Conservation (phyloP, 2,329 filamentous ascomycete genomes). For the Rhexocercosporidium sp. region DNA sequence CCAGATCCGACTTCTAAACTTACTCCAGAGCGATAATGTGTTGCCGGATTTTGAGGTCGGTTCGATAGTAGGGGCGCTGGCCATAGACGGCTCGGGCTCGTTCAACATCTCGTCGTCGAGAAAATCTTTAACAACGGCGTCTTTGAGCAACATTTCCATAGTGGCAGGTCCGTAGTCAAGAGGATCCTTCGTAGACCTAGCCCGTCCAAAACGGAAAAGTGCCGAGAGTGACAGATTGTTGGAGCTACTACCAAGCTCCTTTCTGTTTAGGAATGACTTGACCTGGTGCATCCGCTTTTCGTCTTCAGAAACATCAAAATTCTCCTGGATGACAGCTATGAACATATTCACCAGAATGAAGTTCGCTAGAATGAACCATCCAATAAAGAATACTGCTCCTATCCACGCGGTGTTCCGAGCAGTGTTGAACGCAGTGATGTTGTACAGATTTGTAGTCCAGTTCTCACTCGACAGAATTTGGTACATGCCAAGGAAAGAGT, state of each 20-base stretch:
- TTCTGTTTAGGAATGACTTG: constrained; percentile 89
- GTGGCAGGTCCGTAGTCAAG: constrained; percentile 90
- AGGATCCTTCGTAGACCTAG: constrained; percentile 73
- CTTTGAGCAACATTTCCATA: constrained; percentile 95
- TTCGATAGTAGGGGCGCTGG: constrained; percentile 29
- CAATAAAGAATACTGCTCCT: constrained; percentile 84
- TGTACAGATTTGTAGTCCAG: constrained; percentile 90
- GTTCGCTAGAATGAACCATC: constrained; percentile 95
- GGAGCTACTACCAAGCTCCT: constrained; percentile 75
- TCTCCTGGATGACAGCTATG: constrained; percentile 99
- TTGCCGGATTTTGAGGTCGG: constrained; percentile 58
- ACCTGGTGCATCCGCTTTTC: constrained; percentile 97
- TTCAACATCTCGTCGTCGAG: constrained; percentile 73
- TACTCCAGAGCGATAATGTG: constrained; percentile 66
- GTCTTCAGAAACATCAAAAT: constrained; percentile 98
- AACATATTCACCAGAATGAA: constrained; percentile 99
- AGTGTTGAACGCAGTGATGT: constrained; percentile 72
- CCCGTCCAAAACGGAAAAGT: constrained; percentile 67
- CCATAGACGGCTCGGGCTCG: constrained; percentile 42
- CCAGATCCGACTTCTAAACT: constrained; percentile 59
- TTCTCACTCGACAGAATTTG: constrained; percentile 95
- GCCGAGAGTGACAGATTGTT: constrained; percentile 78
- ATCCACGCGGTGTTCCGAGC: constrained; percentile 83
- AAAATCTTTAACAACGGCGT: constrained; percentile 93
- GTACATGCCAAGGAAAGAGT: constrained; percentile 97